Percentiles rank a stretch among this genome's conserved stretches.
phyloP scores from a whole-genome alignment of 2,329 filamentous ascomycete species.

The Fusarium sp. region DNA sequence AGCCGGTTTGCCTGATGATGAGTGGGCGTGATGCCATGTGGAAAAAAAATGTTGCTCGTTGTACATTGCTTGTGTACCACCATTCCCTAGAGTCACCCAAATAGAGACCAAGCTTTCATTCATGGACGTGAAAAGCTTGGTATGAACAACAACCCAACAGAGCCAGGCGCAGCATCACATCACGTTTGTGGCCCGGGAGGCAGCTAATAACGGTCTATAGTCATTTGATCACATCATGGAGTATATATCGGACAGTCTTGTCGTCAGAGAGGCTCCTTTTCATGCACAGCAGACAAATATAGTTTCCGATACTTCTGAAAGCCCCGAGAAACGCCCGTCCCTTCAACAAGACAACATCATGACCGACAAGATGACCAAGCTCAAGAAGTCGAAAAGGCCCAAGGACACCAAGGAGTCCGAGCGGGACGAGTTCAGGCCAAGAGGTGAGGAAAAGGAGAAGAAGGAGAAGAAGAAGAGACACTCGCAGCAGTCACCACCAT shows the following conservation, averaged over 20 bases:
- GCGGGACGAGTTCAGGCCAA: neutral
- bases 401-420: slow-evolving; percentile 12
- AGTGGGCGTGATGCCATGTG: slow-evolving; percentile 21
- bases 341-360: neutral
- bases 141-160: slow-evolving; percentile 26
- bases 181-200: slow-evolving; percentile 10
- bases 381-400: neutral
- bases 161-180: slow-evolving; percentile 9
- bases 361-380: neutral
- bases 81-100: slow-evolving; percentile 41
- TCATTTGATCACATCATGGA: slow-evolving; percentile 4
- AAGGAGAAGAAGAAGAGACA: slow-evolving; percentile 7
- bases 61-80: slow-evolving; percentile 45
- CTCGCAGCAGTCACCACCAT: neutral
- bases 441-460: neutral
- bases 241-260: slow-evolving; percentile 3
- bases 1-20: slow-evolving; percentile 13
- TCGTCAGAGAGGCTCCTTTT: neutral
- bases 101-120: slow-evolving; percentile 37
- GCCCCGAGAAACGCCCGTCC: neutral
- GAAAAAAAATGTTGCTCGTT: slow-evolving; percentile 31
- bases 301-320: neutral
- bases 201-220: slow-evolving; percentile 12
- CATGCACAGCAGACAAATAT: neutral
- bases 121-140: slow-evolving; percentile 21